A percentile compares a stretch with the other conserved stretches of the same genome.
Evolutionary conservation across 257 asterid species (phyloP).

Genomic region (Solanum etuberosum): DNA sequence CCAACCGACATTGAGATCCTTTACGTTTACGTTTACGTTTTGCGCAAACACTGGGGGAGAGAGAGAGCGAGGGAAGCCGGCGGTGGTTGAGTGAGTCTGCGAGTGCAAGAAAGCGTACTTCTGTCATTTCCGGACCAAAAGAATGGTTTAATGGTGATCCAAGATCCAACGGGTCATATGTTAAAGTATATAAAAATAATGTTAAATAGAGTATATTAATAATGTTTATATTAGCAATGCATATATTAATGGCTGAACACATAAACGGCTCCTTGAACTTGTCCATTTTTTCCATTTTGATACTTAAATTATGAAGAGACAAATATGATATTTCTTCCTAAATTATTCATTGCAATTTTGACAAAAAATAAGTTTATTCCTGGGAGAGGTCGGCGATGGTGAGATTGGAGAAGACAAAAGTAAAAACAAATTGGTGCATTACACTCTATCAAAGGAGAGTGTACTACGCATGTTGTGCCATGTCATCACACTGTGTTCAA

Average conservation of each 20-base stretch:
- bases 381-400: neutral
- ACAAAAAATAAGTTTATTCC: neutral
- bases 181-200: too few relatives aligned
- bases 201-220: too few relatives aligned
- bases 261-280: too few relatives aligned
- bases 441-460: too few relatives aligned
- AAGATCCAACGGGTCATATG: too few relatives aligned
- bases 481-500: neutral
- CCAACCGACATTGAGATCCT: neutral
- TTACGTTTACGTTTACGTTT: neutral
- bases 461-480: neutral
- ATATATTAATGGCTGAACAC: too few relatives aligned
- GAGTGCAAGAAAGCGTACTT: neutral
- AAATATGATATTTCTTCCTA: neutral
- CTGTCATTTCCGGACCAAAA: neutral
- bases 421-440: too few relatives aligned
- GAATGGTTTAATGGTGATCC: neutral
- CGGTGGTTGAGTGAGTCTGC: neutral
- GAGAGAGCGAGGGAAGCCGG: neutral
- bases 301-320: neutral
- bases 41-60: neutral
- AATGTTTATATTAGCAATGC: too few relatives aligned
- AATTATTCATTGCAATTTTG: neutral
- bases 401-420: neutral
- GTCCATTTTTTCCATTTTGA: neutral